phyloP scores from a whole-genome alignment of 2,329 filamentous ascomycete genomes.

The Parasarocladium wereldwijsianum region DNA sequence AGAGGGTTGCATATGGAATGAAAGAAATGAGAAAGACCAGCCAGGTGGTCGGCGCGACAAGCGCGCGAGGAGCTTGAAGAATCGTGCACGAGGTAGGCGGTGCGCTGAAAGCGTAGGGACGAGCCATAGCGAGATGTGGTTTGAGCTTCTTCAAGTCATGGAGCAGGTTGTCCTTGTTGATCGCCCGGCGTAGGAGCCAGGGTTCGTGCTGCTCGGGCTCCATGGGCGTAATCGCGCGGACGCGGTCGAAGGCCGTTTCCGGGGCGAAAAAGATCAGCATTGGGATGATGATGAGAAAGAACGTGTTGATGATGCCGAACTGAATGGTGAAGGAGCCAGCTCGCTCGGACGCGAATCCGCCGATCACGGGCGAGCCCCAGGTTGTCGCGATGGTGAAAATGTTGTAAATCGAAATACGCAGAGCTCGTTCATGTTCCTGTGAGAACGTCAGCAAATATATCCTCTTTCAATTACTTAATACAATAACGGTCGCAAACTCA shows the following conservation, averaged over 20 bases:
- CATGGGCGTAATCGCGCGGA: constrained; percentile 3
- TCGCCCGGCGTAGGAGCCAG: constrained; percentile 6
- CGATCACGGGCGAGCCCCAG: constrained; percentile 39
- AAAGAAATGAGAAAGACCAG: constrained; percentile 29
- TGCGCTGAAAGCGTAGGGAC: constrained; percentile 15
- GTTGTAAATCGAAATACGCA: constrained; percentile 29
- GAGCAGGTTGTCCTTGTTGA: constrained; percentile 17
- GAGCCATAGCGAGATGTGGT: constrained; percentile 13
- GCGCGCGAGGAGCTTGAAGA: constrained; percentile 31
- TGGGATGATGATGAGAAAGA: constrained; percentile 30
- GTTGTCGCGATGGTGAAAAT: constrained; percentile 28
- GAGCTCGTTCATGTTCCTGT: constrained; percentile 37
- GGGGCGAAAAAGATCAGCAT: constrained; percentile 32
- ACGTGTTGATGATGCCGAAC: constrained; percentile 34
- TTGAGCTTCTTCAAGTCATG: constrained; percentile 25
- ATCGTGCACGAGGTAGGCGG: constrained; percentile 15
- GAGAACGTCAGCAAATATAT: constrained; percentile 13
- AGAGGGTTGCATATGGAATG: constrained; percentile 30
- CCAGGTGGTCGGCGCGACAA: constrained; percentile 32
- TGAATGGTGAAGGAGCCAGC: constrained; percentile 27
- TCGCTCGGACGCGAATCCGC: constrained; percentile 30
- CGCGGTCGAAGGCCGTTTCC: constrained; percentile 36
- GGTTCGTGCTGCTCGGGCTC: constrained; percentile 9
- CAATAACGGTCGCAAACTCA: constrained; percentile 16
- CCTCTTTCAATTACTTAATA: too few relatives aligned